These are phyloP conservation scores for Blastobotrys robertii DNA, from an alignment of 805 yeast species.

Conservation along the genomic window DNA sequence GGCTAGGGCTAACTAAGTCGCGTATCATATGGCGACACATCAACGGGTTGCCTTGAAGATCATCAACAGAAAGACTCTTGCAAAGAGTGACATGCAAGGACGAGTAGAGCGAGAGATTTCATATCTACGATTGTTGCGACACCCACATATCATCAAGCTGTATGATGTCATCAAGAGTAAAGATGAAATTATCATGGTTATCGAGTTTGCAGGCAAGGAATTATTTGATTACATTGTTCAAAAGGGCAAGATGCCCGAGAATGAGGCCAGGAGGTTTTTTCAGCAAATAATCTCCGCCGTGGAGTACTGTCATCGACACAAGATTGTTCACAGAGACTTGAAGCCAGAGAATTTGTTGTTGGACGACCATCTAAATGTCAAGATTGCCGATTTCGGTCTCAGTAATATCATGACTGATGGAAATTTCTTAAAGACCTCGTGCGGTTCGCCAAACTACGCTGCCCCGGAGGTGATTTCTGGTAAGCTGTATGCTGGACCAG, in stretches of 20 bases:
- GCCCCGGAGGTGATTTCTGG: slow-evolving; percentile 97
- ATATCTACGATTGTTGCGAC: slow-evolving; percentile 76
- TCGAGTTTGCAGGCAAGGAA: slow-evolving; percentile 95
- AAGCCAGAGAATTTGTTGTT: slow-evolving; percentile 89
- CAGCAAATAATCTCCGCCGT: slow-evolving; percentile 96
- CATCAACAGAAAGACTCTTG: slow-evolving; percentile 83
- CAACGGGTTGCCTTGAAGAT: slow-evolving; percentile 89
- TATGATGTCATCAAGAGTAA: slow-evolving; percentile 92
- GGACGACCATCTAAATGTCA: slow-evolving; percentile 84
- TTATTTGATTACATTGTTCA: slow-evolving; percentile 92
- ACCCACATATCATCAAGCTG: slow-evolving; percentile 91
- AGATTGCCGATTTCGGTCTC: slow-evolving; percentile 92
- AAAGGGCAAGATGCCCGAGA: slow-evolving; percentile 84
- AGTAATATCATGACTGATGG: slow-evolving; percentile 98
- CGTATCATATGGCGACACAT: slow-evolving; percentile 71
- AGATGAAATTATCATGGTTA: slow-evolving; percentile 95
- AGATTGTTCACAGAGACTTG: slow-evolving; percentile 91
- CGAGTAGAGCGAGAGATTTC: slow-evolving; percentile 91
- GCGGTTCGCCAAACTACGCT: slow-evolving; percentile 96
- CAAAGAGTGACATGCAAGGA: slow-evolving; percentile 95
- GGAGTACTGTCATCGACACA: slow-evolving; percentile 92
- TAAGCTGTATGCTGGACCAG: slow-evolving; percentile 93
- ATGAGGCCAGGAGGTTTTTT: slow-evolving; percentile 85
- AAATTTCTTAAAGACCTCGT: slow-evolving; percentile 83
- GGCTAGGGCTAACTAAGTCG: slow-evolving; percentile 14